Base-by-base conservation (phyloP, 2,329 filamentous ascomycete species). In the Didymella exigua region DNA sequence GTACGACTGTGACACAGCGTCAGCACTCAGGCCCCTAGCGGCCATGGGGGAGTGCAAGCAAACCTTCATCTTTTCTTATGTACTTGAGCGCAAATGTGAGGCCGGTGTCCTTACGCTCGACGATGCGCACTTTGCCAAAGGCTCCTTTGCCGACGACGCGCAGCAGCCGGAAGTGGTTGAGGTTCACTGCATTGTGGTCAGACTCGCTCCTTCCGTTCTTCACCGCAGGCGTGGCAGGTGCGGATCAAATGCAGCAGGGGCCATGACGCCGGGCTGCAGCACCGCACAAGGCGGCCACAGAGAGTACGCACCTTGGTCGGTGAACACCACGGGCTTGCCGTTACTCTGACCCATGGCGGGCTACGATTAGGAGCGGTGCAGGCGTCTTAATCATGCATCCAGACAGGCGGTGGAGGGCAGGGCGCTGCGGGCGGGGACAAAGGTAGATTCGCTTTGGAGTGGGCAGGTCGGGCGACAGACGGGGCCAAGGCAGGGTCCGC, bases 101-200 rank as follows among this genome's bases (percentile, higher is more conserved):
- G 52, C 88, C 89, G 1, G 92, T 96, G 74, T 99, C 95, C 78
- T 98, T 98, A 65, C 93, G 87, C 82, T 99, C 95, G 72, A 99
- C 95, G 65, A 99, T 99, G 70, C 95, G 89, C 59, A 99, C 95
- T 79, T 99, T 99, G 70, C 95, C 95, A 81, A 99, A 99, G 53
- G 95, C 95, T 70, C 95, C 95, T 77, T 96, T 96, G 63, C 95
- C 95, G 66, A 99, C 95, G 61, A 99, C 95, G 72, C 95, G 89
- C 63, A 98, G 81, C 51, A 99, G 84, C 64, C 93, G 90, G 77
- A 99, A 99, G 78, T 99, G 95, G 73, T 97, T 97, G 67, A 99
- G 87, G 76, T 93, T 98, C 67, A 96, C 95, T 96, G 68, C 37
- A 54, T 21, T 34, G 42, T 24, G 46, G 52, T 54, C 40, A 54